These are phyloP conservation scores for Triangularia verruculosa DNA, from an alignment of 2,329 filamentous ascomycete species.

Conservation along the genomic window DNA sequence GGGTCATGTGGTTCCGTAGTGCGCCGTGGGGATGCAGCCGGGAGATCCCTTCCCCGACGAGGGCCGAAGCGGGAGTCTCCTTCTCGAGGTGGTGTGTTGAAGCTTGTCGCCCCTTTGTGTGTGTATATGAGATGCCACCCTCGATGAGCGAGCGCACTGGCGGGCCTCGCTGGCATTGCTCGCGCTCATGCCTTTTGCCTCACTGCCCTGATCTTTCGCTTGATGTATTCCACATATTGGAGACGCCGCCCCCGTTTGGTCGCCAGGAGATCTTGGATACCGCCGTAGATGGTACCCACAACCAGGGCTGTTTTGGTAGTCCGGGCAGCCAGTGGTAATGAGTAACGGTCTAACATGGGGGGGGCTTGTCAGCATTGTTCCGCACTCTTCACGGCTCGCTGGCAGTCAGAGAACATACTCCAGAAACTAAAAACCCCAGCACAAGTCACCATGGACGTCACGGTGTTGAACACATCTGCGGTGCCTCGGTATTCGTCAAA, in stretches of 20 bases:
- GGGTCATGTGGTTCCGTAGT: constrained; percentile 11
- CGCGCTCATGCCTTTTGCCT: constrained; percentile 5
- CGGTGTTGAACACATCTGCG: constrained; percentile 76
- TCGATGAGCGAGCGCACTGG: background rate
- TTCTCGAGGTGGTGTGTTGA: background rate
- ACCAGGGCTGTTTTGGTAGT: constrained; percentile 78
- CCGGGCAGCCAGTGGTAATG: constrained; percentile 69
- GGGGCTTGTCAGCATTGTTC: background rate
- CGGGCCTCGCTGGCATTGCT: background rate
- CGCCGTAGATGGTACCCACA: constrained; percentile 75
- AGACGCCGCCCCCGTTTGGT: constrained; percentile 68
- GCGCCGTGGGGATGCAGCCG: background rate
- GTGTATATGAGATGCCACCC: background rate
- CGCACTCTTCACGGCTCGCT: background rate
- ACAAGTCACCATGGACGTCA: constrained; percentile 77
- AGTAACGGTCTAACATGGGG: constrained; percentile 64
- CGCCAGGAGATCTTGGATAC: constrained; percentile 73
- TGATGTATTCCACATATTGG: constrained; percentile 69
- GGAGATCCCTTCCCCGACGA: background rate
- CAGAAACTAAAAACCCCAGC: constrained; percentile 84
- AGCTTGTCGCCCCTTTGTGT: background rate
- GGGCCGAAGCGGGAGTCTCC: background rate
- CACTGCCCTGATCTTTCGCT: constrained; percentile 14
- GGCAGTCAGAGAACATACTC: constrained; percentile 49
- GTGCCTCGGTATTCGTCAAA: constrained; percentile 70